Base-by-base conservation (phyloP, 1,284 basidiomycete species). In the Naganishia cerealis region DNA sequence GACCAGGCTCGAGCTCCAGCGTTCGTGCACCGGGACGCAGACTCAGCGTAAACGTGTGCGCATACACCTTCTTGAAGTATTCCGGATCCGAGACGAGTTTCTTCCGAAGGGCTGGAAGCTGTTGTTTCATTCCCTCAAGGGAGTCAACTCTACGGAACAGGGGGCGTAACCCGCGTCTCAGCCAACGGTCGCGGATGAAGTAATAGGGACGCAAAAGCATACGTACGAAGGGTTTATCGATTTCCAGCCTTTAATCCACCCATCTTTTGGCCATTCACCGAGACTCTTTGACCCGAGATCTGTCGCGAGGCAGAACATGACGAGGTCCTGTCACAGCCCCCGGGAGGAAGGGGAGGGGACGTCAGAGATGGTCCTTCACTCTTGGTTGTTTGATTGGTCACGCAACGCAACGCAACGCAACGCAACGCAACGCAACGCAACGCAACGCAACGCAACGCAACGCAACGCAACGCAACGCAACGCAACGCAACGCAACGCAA, bases 11-110 rank as follows among this genome's bases (percentile, higher is more conserved):
- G 38, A 81, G 72, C 12, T 70, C 76, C 50, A 85, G 72, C 36
- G 81, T 82, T 71, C 84, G 82, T 43, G 85, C 83, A 0, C 93
- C 93, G 66, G 90, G 87, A 21, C 83, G 78, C 69, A 89, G 87
- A 33, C 88, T 90, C 79, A 97, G 92, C 70, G 89, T 87, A 76
- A 97, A 99, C 0, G 92, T 90, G 79, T 89, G 90, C 72, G 86
- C 86, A 82, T 98, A 99, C 12, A 97, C 91, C 71, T 87, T 87
- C 71, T 86, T 86, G 82, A 95, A 98, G 80, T 92, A 92, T 0
- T 79, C 82, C 0, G 87, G 82, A 75, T 94, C 88, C 8, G 84
- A 82, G 29, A 84, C 84, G 50, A 95, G 86, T 75, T 86, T 86
- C 58, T 83, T 80, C 50, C 88, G 84, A 67, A 95, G 81, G 39